A percentile compares a stretch with the other conserved stretches of the same genome.
Evolutionary conservation across 139 green algal genomes (phyloP).

Genomic region (Chlamydomonas urium): DNA sequence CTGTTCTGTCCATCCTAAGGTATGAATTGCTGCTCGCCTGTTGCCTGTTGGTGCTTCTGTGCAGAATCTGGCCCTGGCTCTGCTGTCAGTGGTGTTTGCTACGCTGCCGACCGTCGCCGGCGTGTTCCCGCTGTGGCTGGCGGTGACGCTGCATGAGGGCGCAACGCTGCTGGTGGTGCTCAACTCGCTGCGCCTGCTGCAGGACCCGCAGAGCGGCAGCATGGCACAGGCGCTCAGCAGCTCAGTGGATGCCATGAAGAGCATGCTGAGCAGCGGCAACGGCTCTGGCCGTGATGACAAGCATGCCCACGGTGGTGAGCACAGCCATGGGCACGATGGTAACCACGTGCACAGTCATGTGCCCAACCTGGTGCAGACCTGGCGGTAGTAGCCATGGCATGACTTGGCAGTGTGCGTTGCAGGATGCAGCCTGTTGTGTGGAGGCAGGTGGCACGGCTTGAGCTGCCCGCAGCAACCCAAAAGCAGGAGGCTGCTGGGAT

Average conservation of each 20-base stretch:
- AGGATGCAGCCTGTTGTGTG: no score
- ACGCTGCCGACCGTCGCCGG: conserved; percentile 72
- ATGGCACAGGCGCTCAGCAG: neutral
- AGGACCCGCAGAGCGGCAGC: conserved; percentile 10
- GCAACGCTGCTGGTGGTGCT: conserved; percentile 82
- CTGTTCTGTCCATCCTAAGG: neutral
- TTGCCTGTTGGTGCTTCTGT: neutral
- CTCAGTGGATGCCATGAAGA: neutral
- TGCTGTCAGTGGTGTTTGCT: conserved; percentile 61
- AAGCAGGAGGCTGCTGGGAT: no score
- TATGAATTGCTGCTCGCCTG: neutral
- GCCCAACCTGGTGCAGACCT: no score
- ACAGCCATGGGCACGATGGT: neutral
- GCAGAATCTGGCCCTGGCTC: conserved; percentile 79
- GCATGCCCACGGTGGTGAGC: neutral
- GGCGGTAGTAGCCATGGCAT: no score
- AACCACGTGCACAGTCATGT: neutral
- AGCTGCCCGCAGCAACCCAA: no score
- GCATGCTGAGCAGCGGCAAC: neutral
- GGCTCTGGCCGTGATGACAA: neutral
- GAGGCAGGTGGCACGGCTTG: no score
- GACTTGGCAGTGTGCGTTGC: no score
- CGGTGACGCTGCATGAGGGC: conserved; percentile 88
- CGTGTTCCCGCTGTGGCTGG: conserved; percentile 82
- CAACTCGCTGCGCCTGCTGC: conserved; percentile 78